Evolutionary conservation across 306 rosid species (phyloP), one percentile per base, ranked within the genome.

Genomic region (Cucurbita maxima): DNA sequence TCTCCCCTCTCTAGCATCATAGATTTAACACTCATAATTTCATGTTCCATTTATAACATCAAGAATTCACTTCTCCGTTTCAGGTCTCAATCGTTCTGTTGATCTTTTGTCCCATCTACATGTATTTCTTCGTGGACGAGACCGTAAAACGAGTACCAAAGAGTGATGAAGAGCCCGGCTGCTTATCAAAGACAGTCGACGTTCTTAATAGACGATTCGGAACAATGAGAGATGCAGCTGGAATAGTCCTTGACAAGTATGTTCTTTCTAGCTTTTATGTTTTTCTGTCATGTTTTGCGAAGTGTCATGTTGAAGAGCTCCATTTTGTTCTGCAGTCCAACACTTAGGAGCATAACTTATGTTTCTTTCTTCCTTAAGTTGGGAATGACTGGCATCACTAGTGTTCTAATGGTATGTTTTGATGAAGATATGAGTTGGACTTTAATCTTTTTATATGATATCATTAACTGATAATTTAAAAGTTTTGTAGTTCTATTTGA

Each of bases 361-460:
- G 87, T 86, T 34, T 83, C 88, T 51, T 91, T 91, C 86, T 89
- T 91, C 80, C 87, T 84, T 37, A 85, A 88, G 73, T 72, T 91
- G 89, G 97, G 97, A 79, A 88, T 88, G 91, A 84, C 96, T 0
- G 91, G 88, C 76, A 84, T 89, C 80, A 82, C 77, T 73, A 74
- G 81, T 52, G 82, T 91, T 62, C 76, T 91, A 72, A 74, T 87
- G 88, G 97, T 91, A 83, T 52, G 83, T 54, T 78, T 72, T 43
- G 40, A 67, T 67, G 55, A 67, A 66, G 37, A 13, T 13, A 1
- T 50, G 18, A 50, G 6, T 36, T 34, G 15, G 67, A 36, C 37
- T 60, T 60, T 36, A 13, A 30, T 36, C 18, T 44, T 47, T 30
- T 30, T 30, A 30, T 30, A 30, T 30, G 34, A 30, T 30, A 30